Evolutionary conservation across 2,329 filamentous ascomycete species (phyloP), one percentile per base, ranked within the genome.

Genomic region (Calonectria pteridis): DNA sequence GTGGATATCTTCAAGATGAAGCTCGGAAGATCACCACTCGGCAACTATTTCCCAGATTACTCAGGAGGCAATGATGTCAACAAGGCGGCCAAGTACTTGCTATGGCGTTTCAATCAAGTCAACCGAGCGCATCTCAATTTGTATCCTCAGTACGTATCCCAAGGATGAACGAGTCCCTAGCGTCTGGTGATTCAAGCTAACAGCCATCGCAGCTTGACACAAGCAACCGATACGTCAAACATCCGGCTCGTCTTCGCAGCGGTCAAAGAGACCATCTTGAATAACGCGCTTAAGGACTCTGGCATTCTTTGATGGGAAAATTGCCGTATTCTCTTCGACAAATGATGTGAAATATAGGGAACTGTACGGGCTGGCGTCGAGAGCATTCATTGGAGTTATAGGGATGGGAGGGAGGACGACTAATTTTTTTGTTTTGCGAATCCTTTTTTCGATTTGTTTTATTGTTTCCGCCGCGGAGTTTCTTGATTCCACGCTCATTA

Each of bases 51-150:
- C 82, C 96, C 96, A 0, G 97, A 99, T 84, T 99, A 99, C 84
- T 98, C 96, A 0, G 97, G 97, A 35, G 97, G 97, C 64, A 97
- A 98, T 84, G 97, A 99, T 85, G 96, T 98, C 81, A 98, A 98
- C 84, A 95, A 98, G 83, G 97, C 97, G 6, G 97, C 97, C 69
- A 99, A 99, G 84, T 99, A 99, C 82, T 89, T 99, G 35, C 89
- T 99, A 11, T 99, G 97, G 97, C 93, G 97, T 81, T 99, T 99
- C 85, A 99, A 98, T 81, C 97, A 99, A 86, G 97, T 99, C 76
- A 99, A 99, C 83, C 90, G 97, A 73, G 96, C 96, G 64, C 96
- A 98, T 85, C 89, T 99, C 55, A 98, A 98, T 82, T 89, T 99
- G 69, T 99, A 98, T 84, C 97, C 97, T 83, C 97, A 99, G 97